A percentile compares a stretch with the other conserved stretches of the same genome.
phyloP scores from a whole-genome alignment of 129 eudicot genomes.

The Centrapalus pauciflorus region DNA sequence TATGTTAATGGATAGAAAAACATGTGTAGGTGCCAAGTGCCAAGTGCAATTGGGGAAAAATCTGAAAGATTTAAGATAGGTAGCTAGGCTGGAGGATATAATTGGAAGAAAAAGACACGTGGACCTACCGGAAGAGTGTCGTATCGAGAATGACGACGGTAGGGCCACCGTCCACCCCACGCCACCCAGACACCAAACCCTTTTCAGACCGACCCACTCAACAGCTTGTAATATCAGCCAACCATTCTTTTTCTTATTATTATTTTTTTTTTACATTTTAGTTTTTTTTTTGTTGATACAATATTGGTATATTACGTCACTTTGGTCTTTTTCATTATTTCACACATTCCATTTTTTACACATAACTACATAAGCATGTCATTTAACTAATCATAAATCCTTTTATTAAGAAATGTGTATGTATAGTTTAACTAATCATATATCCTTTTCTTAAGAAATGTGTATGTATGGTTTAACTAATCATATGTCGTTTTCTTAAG shows the following conservation, averaged over 20 bases:
- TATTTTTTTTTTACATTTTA: too few species aligned
- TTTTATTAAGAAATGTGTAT: too few species aligned
- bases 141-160: conserved; percentile 19
- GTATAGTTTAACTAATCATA: too few species aligned
- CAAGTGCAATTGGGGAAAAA: too few species aligned
- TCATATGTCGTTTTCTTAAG: too few species aligned
- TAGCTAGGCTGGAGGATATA: conserved; percentile 1
- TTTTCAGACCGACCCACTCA: conserved; percentile 19
- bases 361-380: too few species aligned
- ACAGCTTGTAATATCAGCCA: conserved; percentile 26
- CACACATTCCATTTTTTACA: too few species aligned
- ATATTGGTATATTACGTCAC: not conserved
- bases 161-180: conserved; percentile 46
- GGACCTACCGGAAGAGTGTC: conserved; percentile 26
- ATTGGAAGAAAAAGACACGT: not conserved
- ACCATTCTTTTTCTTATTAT: conserved; percentile 14
- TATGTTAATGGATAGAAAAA: not conserved
- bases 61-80: too few species aligned
- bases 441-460: too few species aligned
- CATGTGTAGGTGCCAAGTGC: conserved; percentile 22
- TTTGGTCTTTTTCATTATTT: not conserved
- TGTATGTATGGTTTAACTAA: too few species aligned
- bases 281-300: not conserved
- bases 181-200: conserved; percentile 28
- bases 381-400: too few species aligned